phyloP scores from a whole-genome alignment of 2,329 filamentous ascomycete genomes.

The Dothiorella sarmentorum region DNA sequence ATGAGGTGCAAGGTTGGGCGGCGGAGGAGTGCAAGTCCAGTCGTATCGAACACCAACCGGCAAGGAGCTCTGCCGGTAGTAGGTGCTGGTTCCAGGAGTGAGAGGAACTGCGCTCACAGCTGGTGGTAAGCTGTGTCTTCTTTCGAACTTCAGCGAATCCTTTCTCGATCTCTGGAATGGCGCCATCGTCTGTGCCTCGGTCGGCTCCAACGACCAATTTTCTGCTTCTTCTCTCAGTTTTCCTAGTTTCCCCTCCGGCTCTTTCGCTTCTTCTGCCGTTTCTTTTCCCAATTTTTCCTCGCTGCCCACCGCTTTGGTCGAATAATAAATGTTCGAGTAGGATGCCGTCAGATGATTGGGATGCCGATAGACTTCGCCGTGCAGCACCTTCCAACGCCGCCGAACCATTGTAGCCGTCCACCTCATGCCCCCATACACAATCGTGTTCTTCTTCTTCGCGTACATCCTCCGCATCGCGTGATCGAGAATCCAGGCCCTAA shows the following conservation, averaged over 20 bases:
- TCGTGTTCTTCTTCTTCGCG: not conserved
- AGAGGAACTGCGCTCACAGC: slow-evolving; percentile 1
- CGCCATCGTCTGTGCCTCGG: not conserved
- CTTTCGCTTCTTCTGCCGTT: not conserved
- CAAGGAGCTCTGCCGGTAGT: not conserved
- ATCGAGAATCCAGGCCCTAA: slow-evolving; percentile 13
- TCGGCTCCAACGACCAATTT: not conserved
- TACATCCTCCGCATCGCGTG: slow-evolving; percentile 1
- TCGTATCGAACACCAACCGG: slow-evolving; percentile 10
- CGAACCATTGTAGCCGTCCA: slow-evolving; percentile 7
- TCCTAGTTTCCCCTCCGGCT: not conserved
- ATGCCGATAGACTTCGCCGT: slow-evolving; percentile 5
- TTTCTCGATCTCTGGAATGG: not conserved
- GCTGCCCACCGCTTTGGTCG: not conserved
- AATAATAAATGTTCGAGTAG: slow-evolving; percentile 6
- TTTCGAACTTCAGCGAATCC: not conserved
- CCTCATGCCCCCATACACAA: slow-evolving; percentile 10
- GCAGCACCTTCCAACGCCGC: slow-evolving; percentile 12
- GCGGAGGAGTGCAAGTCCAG: slow-evolving; percentile 20
- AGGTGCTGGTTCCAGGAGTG: slow-evolving; percentile 14
- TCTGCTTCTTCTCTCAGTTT: not conserved
- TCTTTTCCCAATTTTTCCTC: not conserved
- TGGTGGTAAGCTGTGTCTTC: slow-evolving; percentile 6
- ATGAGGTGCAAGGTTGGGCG: slow-evolving; percentile 55
- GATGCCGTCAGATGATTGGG: not conserved